A percentile compares a stretch with the other conserved stretches of the same genome.
Evolutionary conservation across 768 basidiomycete species (phyloP).

Genomic region (Steccherinum ochraceum): DNA sequence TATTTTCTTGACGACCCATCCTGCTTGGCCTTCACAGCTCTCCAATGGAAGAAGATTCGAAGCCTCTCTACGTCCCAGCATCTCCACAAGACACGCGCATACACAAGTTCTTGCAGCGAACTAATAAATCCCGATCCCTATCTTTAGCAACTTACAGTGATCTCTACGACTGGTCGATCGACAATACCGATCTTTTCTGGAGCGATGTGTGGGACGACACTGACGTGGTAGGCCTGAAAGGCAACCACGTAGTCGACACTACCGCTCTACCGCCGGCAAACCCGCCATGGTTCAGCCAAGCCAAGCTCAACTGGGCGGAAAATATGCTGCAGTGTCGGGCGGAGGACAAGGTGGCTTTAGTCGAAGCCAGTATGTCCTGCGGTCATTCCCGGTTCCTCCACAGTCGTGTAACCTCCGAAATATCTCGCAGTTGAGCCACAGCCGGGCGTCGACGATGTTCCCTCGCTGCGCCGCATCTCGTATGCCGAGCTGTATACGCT

Average conservation of each 20-base stretch:
- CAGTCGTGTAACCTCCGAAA: constrained; percentile 10
- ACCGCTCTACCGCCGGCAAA: constrained; percentile 48
- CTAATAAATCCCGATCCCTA: constrained; percentile 38
- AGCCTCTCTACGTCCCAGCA: constrained; percentile 35
- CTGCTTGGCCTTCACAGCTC: neutral
- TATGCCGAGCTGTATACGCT: constrained; percentile 54
- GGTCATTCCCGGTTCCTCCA: constrained; percentile 9
- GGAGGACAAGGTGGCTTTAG: constrained; percentile 52
- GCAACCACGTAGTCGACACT: constrained; percentile 51
- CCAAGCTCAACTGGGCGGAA: constrained; percentile 74
- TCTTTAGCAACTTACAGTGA: constrained; percentile 51
- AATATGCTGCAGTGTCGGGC: constrained; percentile 65
- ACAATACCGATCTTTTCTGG: constrained; percentile 64
- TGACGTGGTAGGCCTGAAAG: constrained; percentile 55
- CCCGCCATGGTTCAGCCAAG: constrained; percentile 65
- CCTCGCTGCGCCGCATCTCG: constrained; percentile 38
- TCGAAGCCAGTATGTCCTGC: constrained; percentile 57
- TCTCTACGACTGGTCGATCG: constrained; percentile 60
- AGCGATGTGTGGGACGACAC: constrained; percentile 66
- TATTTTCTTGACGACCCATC: neutral
- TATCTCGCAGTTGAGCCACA: constrained; percentile 53
- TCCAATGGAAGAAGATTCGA: constrained; percentile 7
- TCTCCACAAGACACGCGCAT: constrained; percentile 37
- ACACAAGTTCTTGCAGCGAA: constrained; percentile 40
- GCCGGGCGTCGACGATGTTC: constrained; percentile 32